A percentile compares a stretch with the other conserved stretches of the same genome.
phyloP scores from a whole-genome alignment of 352 stramenopile species.

The Globisporangium yorkense region DNA sequence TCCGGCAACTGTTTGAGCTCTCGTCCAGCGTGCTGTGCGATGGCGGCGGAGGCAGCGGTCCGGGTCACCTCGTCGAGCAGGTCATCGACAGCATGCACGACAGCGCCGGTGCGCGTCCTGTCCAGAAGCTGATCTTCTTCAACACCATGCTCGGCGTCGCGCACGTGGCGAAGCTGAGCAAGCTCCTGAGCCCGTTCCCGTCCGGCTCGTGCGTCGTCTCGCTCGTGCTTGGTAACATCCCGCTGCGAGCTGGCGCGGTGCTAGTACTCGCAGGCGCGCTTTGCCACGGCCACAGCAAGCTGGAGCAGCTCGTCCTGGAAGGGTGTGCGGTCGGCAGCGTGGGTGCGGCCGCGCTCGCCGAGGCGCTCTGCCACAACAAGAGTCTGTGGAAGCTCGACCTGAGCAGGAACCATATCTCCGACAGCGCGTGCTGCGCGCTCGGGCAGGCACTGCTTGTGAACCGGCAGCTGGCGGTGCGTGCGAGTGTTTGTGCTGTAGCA shows the following conservation, averaged over 20 bases:
- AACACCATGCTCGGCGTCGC: constrained; percentile 39
- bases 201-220: constrained; percentile 33
- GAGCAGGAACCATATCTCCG: constrained; percentile 55
- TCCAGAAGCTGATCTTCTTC: constrained; percentile 69
- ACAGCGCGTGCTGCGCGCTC: constrained; percentile 39
- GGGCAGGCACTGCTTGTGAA: constrained; percentile 28
- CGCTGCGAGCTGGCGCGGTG: constrained; percentile 27
- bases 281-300: constrained; percentile 34
- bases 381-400: constrained; percentile 72
- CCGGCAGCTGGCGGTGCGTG: constrained; percentile 24
- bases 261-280: constrained; percentile 38
- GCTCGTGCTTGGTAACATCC: constrained; percentile 57
- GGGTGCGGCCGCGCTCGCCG: constrained; percentile 38
- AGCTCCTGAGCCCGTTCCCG: constrained; percentile 26
- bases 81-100: constrained; percentile 42
- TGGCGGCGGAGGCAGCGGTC: constrained; percentile 16
- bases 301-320: constrained; percentile 73
- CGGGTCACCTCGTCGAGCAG: constrained; percentile 34
- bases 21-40: constrained; percentile 59
- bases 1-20: constrained; percentile 53
- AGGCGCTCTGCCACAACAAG: constrained; percentile 38
- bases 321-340: constrained; percentile 47
- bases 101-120: constrained; percentile 20
- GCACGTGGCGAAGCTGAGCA: constrained; percentile 26
- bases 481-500: too few relatives aligned